Evolutionary conservation across 495 filamentous ascomycete genomes (phyloP).

Genomic region (Neurospora cerealis): DNA sequence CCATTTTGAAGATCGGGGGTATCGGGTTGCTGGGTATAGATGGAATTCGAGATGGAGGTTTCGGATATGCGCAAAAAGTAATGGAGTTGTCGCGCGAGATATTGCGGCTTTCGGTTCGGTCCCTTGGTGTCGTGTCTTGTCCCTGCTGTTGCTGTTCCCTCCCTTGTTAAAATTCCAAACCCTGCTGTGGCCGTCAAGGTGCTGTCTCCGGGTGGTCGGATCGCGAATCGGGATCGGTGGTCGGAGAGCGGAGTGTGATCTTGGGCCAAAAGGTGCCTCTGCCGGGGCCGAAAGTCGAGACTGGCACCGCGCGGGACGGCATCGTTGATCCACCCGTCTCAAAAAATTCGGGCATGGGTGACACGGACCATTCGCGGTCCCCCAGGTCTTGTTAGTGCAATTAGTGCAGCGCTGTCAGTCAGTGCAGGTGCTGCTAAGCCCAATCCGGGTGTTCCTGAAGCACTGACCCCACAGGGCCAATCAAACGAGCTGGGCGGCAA

Average conservation of each 20-base stretch:
- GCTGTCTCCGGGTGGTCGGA: neutral
- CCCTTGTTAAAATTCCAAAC: neutral
- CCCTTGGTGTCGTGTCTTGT: neutral
- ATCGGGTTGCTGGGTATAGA: neutral
- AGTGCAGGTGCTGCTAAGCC: slow-evolving; percentile 10
- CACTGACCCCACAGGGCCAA: slow-evolving; percentile 29
- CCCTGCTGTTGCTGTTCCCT: neutral
- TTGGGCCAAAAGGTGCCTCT: neutral
- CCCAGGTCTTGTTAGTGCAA: neutral
- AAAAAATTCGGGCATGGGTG: slow-evolving; percentile 9
- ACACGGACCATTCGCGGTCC: slow-evolving; percentile 18
- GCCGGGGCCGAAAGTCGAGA: neutral
- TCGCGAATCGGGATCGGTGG: neutral
- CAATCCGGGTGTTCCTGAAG: slow-evolving; percentile 20
- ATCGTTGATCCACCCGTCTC: neutral
- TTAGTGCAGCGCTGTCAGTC: slow-evolving; percentile 3
- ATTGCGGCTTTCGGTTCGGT: neutral
- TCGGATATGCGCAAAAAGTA: neutral
- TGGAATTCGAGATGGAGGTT: neutral
- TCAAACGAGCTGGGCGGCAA: slow-evolving; percentile 19
- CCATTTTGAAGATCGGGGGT: slow-evolving; percentile 18
- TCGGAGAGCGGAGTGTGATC: neutral
- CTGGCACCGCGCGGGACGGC: neutral
- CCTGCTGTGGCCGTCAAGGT: neutral
- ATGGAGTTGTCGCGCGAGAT: neutral